Conservation (phyloP, 352 stramenopile genomes). For the Globisporangium nagaii region DNA sequence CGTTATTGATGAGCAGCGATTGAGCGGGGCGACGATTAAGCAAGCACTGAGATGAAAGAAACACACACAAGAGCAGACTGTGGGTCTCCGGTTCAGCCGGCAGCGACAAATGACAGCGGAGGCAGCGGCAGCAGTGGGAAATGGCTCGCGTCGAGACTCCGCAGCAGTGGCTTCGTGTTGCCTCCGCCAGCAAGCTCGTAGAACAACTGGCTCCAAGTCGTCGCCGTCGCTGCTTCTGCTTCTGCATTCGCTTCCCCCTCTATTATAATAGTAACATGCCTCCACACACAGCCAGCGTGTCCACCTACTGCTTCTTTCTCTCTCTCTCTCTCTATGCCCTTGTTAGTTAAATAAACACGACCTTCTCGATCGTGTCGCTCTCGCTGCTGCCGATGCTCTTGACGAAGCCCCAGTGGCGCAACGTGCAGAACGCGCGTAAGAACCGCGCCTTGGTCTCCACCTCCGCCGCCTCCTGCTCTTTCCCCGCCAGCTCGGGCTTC, state of each 20-base stretch:
- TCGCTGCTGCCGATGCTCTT: slow-evolving; percentile 39
- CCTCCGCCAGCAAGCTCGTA: no score
- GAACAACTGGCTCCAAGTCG: no score
- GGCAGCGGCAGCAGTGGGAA: no score
- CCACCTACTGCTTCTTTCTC: no score
- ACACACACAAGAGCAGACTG: background rate
- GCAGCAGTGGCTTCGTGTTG: no score
- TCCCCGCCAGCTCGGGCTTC: background rate
- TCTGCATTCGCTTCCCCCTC: slow-evolving; percentile 15
- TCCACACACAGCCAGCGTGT: background rate
- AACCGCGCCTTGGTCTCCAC: slow-evolving; percentile 56
- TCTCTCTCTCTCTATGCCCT: background rate
- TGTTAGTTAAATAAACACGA: slow-evolving; percentile 67
- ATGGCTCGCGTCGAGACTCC: no score
- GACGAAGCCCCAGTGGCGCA: slow-evolving; percentile 71
- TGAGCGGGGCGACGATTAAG: slow-evolving; percentile 71
- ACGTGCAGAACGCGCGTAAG: slow-evolving; percentile 52
- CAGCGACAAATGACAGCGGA: slow-evolving; percentile 17
- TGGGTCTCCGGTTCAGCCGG: background rate
- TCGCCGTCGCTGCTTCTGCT: background rate
- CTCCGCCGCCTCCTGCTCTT: slow-evolving; percentile 14
- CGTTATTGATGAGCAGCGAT: slow-evolving; percentile 41
- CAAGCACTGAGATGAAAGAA: background rate
- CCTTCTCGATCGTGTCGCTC: slow-evolving; percentile 66
- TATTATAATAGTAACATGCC: slow-evolving; percentile 31